Conservation (phyloP, 768 basidiomycete genomes). For the Mrakia gelida region DNA sequence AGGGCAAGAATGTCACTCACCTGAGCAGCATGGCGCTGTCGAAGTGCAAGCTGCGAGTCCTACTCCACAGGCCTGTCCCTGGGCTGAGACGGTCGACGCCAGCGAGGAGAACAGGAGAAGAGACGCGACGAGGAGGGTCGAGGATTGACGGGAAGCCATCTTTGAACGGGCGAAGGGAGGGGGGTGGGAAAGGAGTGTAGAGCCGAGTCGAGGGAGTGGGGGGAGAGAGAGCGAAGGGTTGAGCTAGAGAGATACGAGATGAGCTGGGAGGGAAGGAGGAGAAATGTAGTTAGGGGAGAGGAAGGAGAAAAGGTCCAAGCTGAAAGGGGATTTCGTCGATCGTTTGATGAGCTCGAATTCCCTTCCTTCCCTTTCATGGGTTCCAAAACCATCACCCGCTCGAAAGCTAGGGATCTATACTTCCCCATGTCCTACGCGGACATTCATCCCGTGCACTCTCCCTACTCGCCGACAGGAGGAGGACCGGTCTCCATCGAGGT, state of each 20-base stretch:
- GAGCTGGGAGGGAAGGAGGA: neutral
- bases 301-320: neutral
- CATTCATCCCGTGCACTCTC: conserved; percentile 5
- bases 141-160: neutral
- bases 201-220: neutral
- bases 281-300: neutral
- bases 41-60: neutral
- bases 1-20: conserved; percentile 15
- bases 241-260: neutral
- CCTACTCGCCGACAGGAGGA: neutral
- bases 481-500: conserved; percentile 11
- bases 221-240: neutral
- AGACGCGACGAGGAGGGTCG: conserved; percentile 7
- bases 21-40: neutral
- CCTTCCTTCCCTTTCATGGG: neutral
- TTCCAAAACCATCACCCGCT: neutral
- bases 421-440: conserved; percentile 18
- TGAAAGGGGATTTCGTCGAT: neutral
- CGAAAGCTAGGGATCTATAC: neutral
- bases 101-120: neutral
- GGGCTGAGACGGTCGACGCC: neutral
- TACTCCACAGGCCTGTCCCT: neutral
- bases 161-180: neutral
- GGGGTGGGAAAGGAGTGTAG: neutral
- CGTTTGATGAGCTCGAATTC: neutral